phyloP scores from a whole-genome alignment of 2,329 filamentous ascomycete species.

The Hirsutella rhossiliensis region DNA sequence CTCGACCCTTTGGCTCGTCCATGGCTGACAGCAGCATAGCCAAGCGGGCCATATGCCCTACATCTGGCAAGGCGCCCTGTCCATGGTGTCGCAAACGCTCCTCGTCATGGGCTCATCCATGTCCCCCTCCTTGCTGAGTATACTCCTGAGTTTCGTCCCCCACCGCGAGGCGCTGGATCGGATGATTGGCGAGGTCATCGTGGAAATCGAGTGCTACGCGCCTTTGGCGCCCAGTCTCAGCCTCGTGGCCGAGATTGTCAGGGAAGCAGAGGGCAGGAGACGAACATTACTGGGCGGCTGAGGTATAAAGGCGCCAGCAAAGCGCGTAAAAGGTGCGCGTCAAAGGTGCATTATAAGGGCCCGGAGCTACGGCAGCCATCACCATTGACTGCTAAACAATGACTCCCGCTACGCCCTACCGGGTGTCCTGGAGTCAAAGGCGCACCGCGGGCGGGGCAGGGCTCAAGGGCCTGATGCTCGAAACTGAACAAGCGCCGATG shows the following conservation, averaged over 20 bases:
- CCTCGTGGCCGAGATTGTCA: slow-evolving; percentile 68
- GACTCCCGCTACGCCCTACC: too few species aligned
- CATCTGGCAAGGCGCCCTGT: slow-evolving; percentile 74
- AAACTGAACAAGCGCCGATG: too few species aligned
- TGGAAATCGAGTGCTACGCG: slow-evolving; percentile 63
- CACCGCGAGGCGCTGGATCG: slow-evolving; percentile 53
- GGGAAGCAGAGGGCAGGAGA: slow-evolving; percentile 63
- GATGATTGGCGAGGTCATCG: slow-evolving; percentile 66
- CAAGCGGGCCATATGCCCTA: slow-evolving; percentile 78
- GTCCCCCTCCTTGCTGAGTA: slow-evolving; percentile 57
- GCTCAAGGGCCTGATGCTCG: too few species aligned
- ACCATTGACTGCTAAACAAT: too few species aligned
- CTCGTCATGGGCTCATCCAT: slow-evolving; percentile 78
- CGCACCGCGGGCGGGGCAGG: too few species aligned
- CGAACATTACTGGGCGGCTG: slow-evolving; percentile 47
- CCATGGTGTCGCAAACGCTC: slow-evolving; percentile 70
- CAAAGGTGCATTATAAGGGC: too few species aligned
- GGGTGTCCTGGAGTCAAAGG: too few species aligned
- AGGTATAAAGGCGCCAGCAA: slow-evolving; percentile 6
- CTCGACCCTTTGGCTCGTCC: background rate
- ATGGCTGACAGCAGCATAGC: slow-evolving; percentile 22
- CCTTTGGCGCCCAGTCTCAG: slow-evolving; percentile 65
- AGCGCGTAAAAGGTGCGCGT: too few species aligned
- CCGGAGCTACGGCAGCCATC: too few species aligned
- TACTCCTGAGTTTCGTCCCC: slow-evolving; percentile 46